Evolutionary conservation across 768 basidiomycete genomes (phyloP), one percentile per base, ranked within the genome.

Genomic region (Termitomyces sp.): DNA sequence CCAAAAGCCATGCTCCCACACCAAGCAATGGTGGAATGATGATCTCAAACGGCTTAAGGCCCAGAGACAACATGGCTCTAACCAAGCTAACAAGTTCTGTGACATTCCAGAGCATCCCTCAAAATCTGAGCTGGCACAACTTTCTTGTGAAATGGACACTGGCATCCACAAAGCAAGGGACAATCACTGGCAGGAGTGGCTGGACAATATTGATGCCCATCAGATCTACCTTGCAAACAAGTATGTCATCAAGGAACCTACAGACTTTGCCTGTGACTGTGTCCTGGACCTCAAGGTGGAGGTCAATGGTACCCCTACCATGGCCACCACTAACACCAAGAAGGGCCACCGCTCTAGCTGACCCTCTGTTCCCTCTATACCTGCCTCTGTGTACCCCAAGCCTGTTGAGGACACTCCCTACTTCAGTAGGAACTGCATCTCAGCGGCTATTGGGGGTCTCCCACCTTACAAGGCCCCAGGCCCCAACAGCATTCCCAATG

Each of bases 401-500:
- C 39, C 39, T 7, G 15, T 40, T 10, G 2, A 6, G 6, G 39
- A 40, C 12, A 10, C 56, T 7, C 38, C 57, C 2, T 33, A 54
- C 12, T 43, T 62, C 12, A 56, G 60, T 0, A 18, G 45, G 1
- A 22, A 33, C 2, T 41, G 50, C 31, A 55, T 65, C 38, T 25
- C 29, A 5, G 25, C 27, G 0, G 61, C 60, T 0, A 63, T 70
- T 6, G 13, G 25, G 1, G 25, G 47, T 0, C 63, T 73, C 13
- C 59, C 57, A 4, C 58, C 64, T 0, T 64, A 63, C 61, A 73
- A 71, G 54, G 71, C 66, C 0, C 60, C 66, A 4, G 66, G 68
- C 0, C 63, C 65, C 0, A 64, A 58, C 2, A 40, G 50, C 0
- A 62, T 64, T 1, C 60, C 63, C 0, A 70, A 70, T 38, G 40